Evolutionary conservation across 169 alveolate species (phyloP), one percentile per base, ranked within the genome.

Genomic region (Ichthyophthirius multifiliis): DNA sequence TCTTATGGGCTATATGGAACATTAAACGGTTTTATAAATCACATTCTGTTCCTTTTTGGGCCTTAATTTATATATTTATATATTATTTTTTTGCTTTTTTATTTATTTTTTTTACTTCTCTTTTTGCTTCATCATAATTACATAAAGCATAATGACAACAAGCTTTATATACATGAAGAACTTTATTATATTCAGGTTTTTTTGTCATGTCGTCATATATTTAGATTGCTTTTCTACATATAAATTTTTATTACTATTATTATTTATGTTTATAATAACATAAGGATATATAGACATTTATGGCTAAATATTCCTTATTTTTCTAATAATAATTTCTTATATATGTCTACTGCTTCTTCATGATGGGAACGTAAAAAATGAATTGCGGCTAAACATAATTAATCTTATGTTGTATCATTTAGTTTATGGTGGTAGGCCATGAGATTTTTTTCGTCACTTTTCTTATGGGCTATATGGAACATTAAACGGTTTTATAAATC

Each of bases 261-360:
- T 41, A 7, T 48, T 23, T 16, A 48, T 18, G 80, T 82, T 96
- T 96, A 76, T 96, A 96, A 77, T 94, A 96, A 74, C 98, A 94
- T 46, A 92, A 82, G 0, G 98, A 97, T 9, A 96, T 91, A 82
- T 96, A 96, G 31, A 90, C 95, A 79, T 96, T 96, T 27, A 96
- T 44, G 2, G 98, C 98, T 73, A 90, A 86, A 76, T 86, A 93
- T 39, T 92, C 96, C 65, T 91, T 84, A 74, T 92, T 93, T n/a
- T 47, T 94, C 98, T 37, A 94, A 83, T 37, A 93, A 55, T 41
- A 93, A 45, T 74, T 93, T 94, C 86, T 95, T 95, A 83, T 96
- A 96, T 35, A 92, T 89, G 55, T 96, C 98, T 6, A 95, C 93
- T 5, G 98, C 98, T 79, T 94, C 97, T 85, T 96, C 97, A 78